Conservation (phyloP, 306 rosid genomes). For the Fragaria vesca region DNA sequence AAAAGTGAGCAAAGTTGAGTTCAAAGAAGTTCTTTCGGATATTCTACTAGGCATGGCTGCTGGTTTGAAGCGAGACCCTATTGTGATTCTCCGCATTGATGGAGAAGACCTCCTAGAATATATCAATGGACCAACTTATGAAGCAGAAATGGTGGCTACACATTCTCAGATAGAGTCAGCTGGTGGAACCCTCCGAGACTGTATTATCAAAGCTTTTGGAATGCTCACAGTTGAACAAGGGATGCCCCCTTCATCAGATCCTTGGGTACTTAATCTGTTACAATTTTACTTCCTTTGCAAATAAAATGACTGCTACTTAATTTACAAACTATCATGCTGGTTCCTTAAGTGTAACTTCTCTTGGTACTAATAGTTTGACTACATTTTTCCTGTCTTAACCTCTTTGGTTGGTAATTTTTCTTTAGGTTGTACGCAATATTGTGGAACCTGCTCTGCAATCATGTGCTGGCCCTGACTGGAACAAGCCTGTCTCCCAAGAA, state of each 20-base stretch:
- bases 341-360: background rate
- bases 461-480: slow-evolving; percentile 39
- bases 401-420: slow-evolving; percentile 4
- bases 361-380: background rate
- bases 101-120: slow-evolving; percentile 93
- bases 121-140: slow-evolving; percentile 58
- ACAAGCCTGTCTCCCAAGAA: slow-evolving; percentile 58
- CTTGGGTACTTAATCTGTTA: slow-evolving; percentile 62
- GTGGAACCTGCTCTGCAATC: slow-evolving; percentile 66
- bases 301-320: background rate
- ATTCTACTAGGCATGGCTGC: slow-evolving; percentile 96
- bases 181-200: slow-evolving; percentile 45
- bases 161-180: slow-evolving; percentile 50
- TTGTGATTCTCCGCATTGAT: slow-evolving; percentile 87
- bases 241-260: slow-evolving; percentile 84
- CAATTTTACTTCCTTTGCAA: background rate
- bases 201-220: slow-evolving; percentile 60
- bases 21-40: slow-evolving; percentile 89
- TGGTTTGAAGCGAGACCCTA: slow-evolving; percentile 88
- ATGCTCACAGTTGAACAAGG: slow-evolving; percentile 89
- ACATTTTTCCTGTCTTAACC: background rate
- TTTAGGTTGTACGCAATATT: slow-evolving; percentile 61
- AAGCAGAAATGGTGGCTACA: slow-evolving; percentile 57
- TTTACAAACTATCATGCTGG: background rate
- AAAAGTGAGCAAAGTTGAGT: slow-evolving; percentile 84